Base-by-base conservation (phyloP, 1,139 yeast species). In the Pichia cactophila region DNA sequence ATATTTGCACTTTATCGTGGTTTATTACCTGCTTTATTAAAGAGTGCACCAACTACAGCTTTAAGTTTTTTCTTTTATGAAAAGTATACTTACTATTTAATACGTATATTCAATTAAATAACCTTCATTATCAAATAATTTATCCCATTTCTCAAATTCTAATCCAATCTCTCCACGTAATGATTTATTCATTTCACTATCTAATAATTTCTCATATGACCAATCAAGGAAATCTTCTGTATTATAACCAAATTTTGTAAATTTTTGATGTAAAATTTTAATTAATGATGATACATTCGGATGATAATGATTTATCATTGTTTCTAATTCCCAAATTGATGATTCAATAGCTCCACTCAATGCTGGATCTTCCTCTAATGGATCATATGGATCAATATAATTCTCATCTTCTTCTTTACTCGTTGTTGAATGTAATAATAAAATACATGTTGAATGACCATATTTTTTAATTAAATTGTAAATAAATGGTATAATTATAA, bases 251-350 rank as follows among this genome's bases (percentile, higher is more conserved):
- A 86, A 83, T 65, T 92, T 94, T 62, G 83, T 80, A 69, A 92
- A 90, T 4, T 96, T 97, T 65, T 92, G 97, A 26, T 81, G 75
- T 63, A 86, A 85, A 40, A 92, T 86, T 63, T 81, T 83, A 12
- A 97, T 97, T 59, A 92, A 72, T 0, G 97, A 86, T 2, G 97
- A 92, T 23, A 94, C 87, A 61, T 92, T 92, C 11, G 98, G 97
- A 67, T 92, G 97, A 62, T 88, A 92, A 65, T 92, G 99, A n/a
- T 78, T 69, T 43, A 56, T 54, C 74, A 83, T 81, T 0, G 95
- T 75, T 54, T 86, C 88, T 51, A 92, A 64, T 65, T 92, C 98
- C 98, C 98, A 92, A 43, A 90, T 68, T 0, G 97, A 89, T 1
- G 96, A 86, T 8, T 77, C 83, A 42, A 90, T 71, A 2, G 98